Evolutionary conservation across 208 protist species (phyloP), one percentile per base, ranked within the genome.

Genomic region (Acanthamoeba triangularis): DNA sequence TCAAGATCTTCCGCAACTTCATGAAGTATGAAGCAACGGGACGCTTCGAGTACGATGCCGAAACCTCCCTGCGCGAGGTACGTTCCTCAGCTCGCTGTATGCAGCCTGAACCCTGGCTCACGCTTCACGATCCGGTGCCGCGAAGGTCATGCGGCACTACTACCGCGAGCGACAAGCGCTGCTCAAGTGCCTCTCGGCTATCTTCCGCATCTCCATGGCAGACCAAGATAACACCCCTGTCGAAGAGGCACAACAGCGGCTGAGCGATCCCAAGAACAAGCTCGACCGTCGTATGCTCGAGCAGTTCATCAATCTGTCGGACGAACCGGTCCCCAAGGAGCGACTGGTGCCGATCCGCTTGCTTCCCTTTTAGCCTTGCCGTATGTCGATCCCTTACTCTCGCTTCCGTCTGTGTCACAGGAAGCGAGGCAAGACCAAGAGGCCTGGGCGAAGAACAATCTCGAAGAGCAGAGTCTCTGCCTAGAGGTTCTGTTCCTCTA

Each of bases 401-500:
- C 8, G 35, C 35, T 56, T 88, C 56, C 3, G 10, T 11, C 1
- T n/a, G n/a, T n/a, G n/a, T 90, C n/a, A 59, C 37, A 90, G 82
- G 37, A 33, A 61, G 7, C n/a, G 41, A 49, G 82, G 20, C 54
- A 54, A 18, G 82, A 90, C 30, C 82, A 91, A 69, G 85, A 72
- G 23, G 44, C 37, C 33, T 91, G 85, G 85, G 85, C 52, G 13
- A 65, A 69, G 33, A 59, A 91, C 30, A 91, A 91, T 25, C 37
- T 69, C 4, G 85, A 91, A 41, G 85, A 91, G 59, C 85, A 91
- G 56, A 44, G 30, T 33, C n/a, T 67, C 2, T 91, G 85, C 85
- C 30, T 91, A 6, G 85, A 91, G 30, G 67, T 69, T 23, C 7
- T 91, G 14, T 91, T 91, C 49, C 44, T 91, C 37, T 41, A 69